These are phyloP conservation scores for Erodium texanum DNA, from an alignment of 441 rosid species.

Conservation along the genomic window DNA sequence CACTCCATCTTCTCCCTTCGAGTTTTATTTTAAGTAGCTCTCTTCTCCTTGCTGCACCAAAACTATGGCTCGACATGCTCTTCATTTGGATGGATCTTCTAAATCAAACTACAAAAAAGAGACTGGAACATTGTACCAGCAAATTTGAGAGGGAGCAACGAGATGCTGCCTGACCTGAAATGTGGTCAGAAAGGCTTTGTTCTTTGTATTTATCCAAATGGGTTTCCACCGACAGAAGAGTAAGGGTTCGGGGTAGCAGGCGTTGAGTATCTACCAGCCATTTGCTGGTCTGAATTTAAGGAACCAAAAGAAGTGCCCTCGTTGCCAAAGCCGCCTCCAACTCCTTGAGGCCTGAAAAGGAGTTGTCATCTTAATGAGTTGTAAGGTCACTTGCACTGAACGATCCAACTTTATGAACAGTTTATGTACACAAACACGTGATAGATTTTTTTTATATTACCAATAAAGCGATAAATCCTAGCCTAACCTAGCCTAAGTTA, in stretches of 20 bases:
- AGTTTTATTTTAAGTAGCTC: slow-evolving; percentile 4
- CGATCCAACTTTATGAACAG: too few relatives aligned
- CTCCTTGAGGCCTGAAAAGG: slow-evolving; percentile 33
- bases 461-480: too few relatives aligned
- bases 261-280: slow-evolving; percentile 26
- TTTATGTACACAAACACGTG: too few relatives aligned
- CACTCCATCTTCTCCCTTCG: background rate
- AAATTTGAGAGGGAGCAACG: slow-evolving; percentile 13
- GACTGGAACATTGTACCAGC: slow-evolving; percentile 30
- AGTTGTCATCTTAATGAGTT: background rate
- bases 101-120: slow-evolving; percentile 3
- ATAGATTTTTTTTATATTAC: too few relatives aligned
- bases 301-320: slow-evolving; percentile 21
- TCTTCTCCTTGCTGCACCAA: background rate
- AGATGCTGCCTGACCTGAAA: background rate
- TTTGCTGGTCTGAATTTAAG: slow-evolving; percentile 18
- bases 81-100: slow-evolving; percentile 17
- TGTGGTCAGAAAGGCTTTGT: background rate
- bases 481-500: too few relatives aligned
- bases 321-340: slow-evolving; percentile 17
- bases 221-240: slow-evolving; percentile 42
- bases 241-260: slow-evolving; percentile 28
- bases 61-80: background rate
- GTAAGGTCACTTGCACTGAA: background rate
- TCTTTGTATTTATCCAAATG: slow-evolving; percentile 35